These are phyloP conservation scores for Diutina siamensis DNA, from an alignment of 1,139 yeast species.

Conservation along the genomic window DNA sequence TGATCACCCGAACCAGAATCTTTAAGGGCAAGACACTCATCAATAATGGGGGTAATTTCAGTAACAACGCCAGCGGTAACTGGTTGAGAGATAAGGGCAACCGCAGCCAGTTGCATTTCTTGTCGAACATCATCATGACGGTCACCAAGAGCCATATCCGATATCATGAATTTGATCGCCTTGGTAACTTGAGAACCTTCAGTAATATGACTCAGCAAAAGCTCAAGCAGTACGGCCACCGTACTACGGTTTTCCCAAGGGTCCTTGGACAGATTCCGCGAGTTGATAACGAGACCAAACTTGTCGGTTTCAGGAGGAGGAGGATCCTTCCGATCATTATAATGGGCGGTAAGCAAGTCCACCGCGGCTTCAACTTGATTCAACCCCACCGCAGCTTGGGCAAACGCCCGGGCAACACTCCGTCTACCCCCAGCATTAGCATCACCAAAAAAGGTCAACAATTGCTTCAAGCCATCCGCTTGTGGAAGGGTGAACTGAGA, in stretches of 20 bases:
- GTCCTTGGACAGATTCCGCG: conserved; percentile 51
- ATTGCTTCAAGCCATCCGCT: conserved; percentile 29
- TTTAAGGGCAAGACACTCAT: conserved; percentile 38
- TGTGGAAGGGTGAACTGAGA: conserved; percentile 38
- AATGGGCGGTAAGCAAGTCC: conserved; percentile 38
- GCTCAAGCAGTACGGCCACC: conserved; percentile 52
- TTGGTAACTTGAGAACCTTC: conserved; percentile 32
- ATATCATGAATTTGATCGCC: conserved; percentile 48
- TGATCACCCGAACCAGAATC: conserved; percentile 38
- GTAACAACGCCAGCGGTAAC: conserved; percentile 54
- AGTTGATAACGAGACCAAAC: conserved; percentile 65
- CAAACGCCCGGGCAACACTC: conserved; percentile 54
- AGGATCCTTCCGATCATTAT: conserved; percentile 53
- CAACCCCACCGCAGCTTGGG: conserved; percentile 21
- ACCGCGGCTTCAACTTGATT: conserved; percentile 16
- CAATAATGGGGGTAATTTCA: conserved; percentile 66
- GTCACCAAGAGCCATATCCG: conserved; percentile 62
- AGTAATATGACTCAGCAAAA: conserved; percentile 36
- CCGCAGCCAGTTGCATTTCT: conserved; percentile 85
- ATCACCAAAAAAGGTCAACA: conserved; percentile 41
- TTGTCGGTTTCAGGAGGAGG: conserved; percentile 68
- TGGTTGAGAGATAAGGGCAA: conserved; percentile 50
- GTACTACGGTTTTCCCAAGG: conserved; percentile 83
- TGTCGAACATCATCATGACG: conserved; percentile 61
- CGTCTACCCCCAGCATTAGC: conserved; percentile 54